Conservation (phyloP, 495 filamentous ascomycete species). For the Penicillium bovifimosum region DNA sequence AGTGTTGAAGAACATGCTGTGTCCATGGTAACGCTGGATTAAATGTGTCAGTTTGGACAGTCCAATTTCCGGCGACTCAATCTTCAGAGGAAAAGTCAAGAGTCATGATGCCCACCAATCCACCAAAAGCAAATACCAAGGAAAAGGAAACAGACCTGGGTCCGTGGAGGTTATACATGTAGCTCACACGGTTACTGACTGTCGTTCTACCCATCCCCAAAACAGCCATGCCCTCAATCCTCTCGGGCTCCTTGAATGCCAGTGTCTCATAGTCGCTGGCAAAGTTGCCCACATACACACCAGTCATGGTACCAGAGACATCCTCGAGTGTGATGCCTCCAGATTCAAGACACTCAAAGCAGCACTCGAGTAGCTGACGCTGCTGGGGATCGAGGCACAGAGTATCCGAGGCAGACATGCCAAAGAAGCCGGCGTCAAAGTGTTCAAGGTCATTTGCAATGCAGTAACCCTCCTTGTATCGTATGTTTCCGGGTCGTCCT, state of each 20-base stretch:
- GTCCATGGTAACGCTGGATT: not conserved
- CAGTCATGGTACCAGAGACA: slow-evolving; percentile 37
- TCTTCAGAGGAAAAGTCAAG: too few relatives aligned
- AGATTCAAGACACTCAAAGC: slow-evolving; percentile 19
- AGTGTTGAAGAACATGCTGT: not conserved
- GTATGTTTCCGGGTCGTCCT: not conserved
- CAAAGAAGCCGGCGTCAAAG: not conserved
- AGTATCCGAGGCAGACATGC: not conserved
- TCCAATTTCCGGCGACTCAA: too few relatives aligned
- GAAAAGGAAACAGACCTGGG: not conserved
- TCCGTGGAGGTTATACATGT: not conserved
- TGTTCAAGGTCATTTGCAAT: not conserved
- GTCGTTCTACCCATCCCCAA: not conserved
- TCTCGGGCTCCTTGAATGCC: not conserved
- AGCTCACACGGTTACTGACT: not conserved
- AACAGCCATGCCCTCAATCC: not conserved
- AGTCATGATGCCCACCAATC: too few relatives aligned
- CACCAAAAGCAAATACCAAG: too few relatives aligned
- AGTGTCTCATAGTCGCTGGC: slow-evolving; percentile 12
- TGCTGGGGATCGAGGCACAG: not conserved
- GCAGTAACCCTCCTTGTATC: not conserved
- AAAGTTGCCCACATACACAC: slow-evolving; percentile 35
- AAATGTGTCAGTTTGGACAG: too few relatives aligned
- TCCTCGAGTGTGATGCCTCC: slow-evolving; percentile 10
- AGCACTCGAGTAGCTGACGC: not conserved